These are phyloP conservation scores for Chalciporus pseudorubinellus DNA, from an alignment of 768 basidiomycete species.

Conservation along the genomic window DNA sequence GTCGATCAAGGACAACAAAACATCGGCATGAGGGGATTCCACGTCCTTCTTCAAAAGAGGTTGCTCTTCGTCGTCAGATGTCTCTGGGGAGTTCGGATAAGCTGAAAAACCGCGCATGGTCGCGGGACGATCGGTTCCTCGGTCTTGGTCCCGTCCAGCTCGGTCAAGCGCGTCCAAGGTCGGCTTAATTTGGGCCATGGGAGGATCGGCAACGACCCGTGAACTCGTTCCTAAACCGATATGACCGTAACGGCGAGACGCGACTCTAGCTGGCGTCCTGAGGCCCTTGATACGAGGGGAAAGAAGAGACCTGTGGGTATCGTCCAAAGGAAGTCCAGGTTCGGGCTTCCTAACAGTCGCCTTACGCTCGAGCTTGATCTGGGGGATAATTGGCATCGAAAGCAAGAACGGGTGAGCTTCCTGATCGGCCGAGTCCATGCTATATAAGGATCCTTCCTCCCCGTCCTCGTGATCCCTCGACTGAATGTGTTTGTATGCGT, in stretches of 20 bases:
- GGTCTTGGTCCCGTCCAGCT: not conserved
- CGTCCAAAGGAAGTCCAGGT: not conserved
- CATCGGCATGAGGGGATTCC: constrained; percentile 13
- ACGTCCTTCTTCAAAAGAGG: constrained; percentile 2
- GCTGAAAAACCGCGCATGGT: constrained; percentile 7
- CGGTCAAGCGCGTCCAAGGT: not conserved
- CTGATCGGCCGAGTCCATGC: constrained; percentile 25
- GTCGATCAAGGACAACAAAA: constrained; percentile 12
- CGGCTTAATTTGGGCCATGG: not conserved
- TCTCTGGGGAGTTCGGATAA: not conserved
- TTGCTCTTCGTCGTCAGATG: constrained; percentile 7
- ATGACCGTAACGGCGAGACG: constrained; percentile 18
- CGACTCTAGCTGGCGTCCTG: constrained; percentile 9
- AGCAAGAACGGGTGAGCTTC: constrained; percentile 21
- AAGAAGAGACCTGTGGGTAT: constrained; percentile 9
- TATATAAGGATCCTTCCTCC: constrained; percentile 23
- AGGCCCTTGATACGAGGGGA: constrained; percentile 21
- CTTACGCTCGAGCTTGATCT: constrained; percentile 27
- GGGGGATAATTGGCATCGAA: constrained; percentile 29
- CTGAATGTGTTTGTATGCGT: not conserved
- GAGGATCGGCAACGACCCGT: not conserved
- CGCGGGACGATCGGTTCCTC: not conserved
- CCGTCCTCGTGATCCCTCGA: constrained; percentile 1
- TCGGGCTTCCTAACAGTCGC: constrained; percentile 20
- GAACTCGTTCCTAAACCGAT: not conserved